Conservation (phyloP, 805 yeast species). For the Pichia nanzhaoensis region DNA sequence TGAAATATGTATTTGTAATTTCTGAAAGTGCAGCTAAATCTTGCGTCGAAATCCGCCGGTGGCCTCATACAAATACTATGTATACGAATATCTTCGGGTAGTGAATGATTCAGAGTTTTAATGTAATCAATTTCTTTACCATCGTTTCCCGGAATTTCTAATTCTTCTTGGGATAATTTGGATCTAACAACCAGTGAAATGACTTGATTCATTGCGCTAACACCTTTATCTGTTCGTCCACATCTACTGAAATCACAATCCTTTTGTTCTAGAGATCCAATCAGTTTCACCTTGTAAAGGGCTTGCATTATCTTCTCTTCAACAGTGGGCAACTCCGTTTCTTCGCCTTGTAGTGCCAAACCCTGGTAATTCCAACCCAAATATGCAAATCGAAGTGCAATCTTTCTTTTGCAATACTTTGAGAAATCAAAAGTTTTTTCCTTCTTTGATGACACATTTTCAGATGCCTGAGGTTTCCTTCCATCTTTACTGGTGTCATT, state of each 20-base stretch:
- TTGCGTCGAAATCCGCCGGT: constrained; percentile 77
- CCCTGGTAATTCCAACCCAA: constrained; percentile 95
- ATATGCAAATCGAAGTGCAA: constrained; percentile 82
- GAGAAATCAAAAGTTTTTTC: constrained; percentile 56
- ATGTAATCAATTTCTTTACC: constrained; percentile 68
- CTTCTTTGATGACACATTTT: constrained; percentile 15
- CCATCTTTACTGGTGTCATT: not conserved
- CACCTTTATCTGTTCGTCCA: constrained; percentile 95
- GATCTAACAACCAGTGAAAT: constrained; percentile 76
- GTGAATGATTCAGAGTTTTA: constrained; percentile 60
- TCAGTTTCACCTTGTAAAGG: constrained; percentile 55
- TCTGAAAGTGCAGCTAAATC: constrained; percentile 82
- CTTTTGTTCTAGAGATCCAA: constrained; percentile 51
- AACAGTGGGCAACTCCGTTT: constrained; percentile 78
- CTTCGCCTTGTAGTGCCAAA: constrained; percentile 70
- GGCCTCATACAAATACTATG: constrained; percentile 80
- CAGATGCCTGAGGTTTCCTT: not conserved
- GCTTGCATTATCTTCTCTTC: constrained; percentile 74
- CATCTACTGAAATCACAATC: constrained; percentile 79
- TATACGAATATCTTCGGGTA: constrained; percentile 79
- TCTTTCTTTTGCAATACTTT: constrained; percentile 53
- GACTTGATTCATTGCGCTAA: constrained; percentile 94
- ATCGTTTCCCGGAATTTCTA: constrained; percentile 51
- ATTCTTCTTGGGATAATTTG: constrained; percentile 54
- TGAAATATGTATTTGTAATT: constrained; percentile 81